These are phyloP conservation scores for Candida cerambycidarum DNA, from an alignment of 805 yeast species.

Conservation along the genomic window DNA sequence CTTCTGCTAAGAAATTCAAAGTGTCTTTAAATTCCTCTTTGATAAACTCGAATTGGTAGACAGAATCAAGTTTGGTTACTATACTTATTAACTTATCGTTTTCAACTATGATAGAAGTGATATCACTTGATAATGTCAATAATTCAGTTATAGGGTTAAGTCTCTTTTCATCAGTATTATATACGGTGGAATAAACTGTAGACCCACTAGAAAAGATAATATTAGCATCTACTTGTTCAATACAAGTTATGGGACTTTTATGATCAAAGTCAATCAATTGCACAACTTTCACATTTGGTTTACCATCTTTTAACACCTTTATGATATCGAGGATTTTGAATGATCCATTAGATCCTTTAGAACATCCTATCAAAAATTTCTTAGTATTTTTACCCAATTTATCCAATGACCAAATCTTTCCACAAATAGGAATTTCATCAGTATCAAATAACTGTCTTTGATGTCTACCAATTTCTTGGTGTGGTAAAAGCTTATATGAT, in stretches of 20 bases:
- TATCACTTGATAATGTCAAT: slow-evolving; percentile 29
- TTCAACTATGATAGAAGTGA: slow-evolving; percentile 23
- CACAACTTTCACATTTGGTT: slow-evolving; percentile 20
- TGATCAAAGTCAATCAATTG: slow-evolving; percentile 35
- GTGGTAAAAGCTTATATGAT: slow-evolving; percentile 22
- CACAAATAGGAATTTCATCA: slow-evolving; percentile 32
- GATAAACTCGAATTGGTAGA: slow-evolving; percentile 25
- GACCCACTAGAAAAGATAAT: slow-evolving; percentile 35
- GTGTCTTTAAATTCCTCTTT: slow-evolving; percentile 11
- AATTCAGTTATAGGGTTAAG: slow-evolving; percentile 27
- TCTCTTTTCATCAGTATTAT: slow-evolving; percentile 31
- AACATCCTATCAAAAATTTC: slow-evolving; percentile 27
- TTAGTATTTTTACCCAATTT: slow-evolving; percentile 32
- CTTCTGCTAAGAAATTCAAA: slow-evolving; percentile 22
- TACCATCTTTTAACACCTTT: slow-evolving; percentile 16
- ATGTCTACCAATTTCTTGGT: slow-evolving; percentile 19
- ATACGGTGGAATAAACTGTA: slow-evolving; percentile 31
- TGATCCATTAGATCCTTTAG: slow-evolving; percentile 21
- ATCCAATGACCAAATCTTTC: slow-evolving; percentile 35
- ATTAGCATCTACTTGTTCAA: slow-evolving; percentile 31
- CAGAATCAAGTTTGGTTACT: slow-evolving; percentile 35
- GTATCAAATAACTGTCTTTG: slow-evolving; percentile 12
- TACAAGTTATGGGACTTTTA: slow-evolving; percentile 31
- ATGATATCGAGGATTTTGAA: slow-evolving; percentile 37
- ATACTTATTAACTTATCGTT: slow-evolving; percentile 22